Conservation (phyloP, 2,329 filamentous ascomycete genomes). For the Hypocrella siamensis region DNA sequence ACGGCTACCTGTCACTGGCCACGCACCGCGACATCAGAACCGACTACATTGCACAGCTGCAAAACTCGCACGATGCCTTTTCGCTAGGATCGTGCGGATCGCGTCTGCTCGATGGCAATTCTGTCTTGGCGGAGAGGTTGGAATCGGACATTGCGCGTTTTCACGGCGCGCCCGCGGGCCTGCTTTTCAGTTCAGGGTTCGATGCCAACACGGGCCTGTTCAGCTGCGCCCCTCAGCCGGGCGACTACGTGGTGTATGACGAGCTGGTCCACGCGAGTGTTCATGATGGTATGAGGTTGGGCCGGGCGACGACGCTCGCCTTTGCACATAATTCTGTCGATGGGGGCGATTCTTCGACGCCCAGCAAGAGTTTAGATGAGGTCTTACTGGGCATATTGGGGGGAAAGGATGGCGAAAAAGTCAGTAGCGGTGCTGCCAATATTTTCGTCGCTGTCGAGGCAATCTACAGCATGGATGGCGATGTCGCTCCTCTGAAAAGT, state of each 20-base stretch:
- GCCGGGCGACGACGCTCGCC: conserved; percentile 32
- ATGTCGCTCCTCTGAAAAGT: conserved; percentile 46
- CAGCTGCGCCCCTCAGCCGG: conserved; percentile 40
- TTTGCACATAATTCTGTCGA: conserved; percentile 43
- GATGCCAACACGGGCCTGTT: conserved; percentile 52
- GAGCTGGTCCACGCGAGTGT: conserved; percentile 64
- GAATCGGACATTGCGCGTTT: conserved; percentile 31
- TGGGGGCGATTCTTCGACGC: neutral
- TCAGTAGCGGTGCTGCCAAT: conserved; percentile 25
- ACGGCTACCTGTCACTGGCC: conserved; percentile 67
- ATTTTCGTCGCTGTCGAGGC: conserved; percentile 57
- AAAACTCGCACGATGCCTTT: conserved; percentile 5
- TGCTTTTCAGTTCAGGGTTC: conserved; percentile 44
- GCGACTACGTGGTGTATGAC: conserved; percentile 54
- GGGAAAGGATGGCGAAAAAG: conserved; percentile 13
- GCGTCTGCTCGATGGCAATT: conserved; percentile 37
- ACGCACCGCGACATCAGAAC: conserved; percentile 33
- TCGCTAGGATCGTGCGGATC: conserved; percentile 35
- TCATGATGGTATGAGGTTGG: conserved; percentile 60
- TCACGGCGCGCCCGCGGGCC: conserved; percentile 26
- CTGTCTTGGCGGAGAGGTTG: conserved; percentile 23
- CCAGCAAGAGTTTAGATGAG: conserved; percentile 10
- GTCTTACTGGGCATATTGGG: conserved; percentile 15
- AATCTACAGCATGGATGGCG: conserved; percentile 75
- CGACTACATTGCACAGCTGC: conserved; percentile 38